Evolutionary conservation across 805 yeast genomes (phyloP), one percentile per base, ranked within the genome.

Genomic region (Sporopachydermia lactativora): DNA sequence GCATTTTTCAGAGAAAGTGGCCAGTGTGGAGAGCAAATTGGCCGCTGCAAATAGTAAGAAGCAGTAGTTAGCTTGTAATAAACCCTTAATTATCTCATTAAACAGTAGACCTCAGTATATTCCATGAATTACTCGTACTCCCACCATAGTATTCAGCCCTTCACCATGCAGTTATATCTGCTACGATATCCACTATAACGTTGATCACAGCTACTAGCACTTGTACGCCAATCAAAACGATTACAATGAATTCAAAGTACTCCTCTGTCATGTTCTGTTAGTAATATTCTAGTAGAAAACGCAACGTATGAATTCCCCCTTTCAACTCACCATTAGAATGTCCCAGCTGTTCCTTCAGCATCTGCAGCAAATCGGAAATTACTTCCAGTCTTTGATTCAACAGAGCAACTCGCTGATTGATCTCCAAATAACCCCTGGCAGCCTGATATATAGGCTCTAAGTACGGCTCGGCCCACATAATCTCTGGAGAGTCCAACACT

Each of bases 381-480:
- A 92, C 97, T 56, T 92, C 98, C 19, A 92, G 62, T 47, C 98
- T 70, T 55, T 92, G 96, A 55, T 92, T 92, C 41, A 92, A 64
- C 42, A 92, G 64, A 17, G 86, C 79, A 0, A 89, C 97, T 38
- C 98, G 66, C 60, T 89, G 97, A 55, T 88, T 88, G 50, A 92
- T 92, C 54, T 92, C 98, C 46, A 92, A 60, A 58, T 89, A 89
- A 1, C 96, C 96, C 57, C 97, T 74, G 2, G 95, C 86, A 0
- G 97, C 96, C 58, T 88, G 96, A 60, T 92, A 92, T 41, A 89
- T 86, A 1, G 98, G 98, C 56, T 92, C 98, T 45, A 92, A 66
- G 53, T 88, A 96, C 2, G 98, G 98, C 57, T 92, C 97, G 0
- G 96, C 77, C 98, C 98, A 92, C 96, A 92, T 86, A 43, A 92